A percentile compares a stretch with the other conserved stretches of the same genome.
phyloP scores from a whole-genome alignment of 805 yeast genomes.

The Komagataella phaffii region DNA sequence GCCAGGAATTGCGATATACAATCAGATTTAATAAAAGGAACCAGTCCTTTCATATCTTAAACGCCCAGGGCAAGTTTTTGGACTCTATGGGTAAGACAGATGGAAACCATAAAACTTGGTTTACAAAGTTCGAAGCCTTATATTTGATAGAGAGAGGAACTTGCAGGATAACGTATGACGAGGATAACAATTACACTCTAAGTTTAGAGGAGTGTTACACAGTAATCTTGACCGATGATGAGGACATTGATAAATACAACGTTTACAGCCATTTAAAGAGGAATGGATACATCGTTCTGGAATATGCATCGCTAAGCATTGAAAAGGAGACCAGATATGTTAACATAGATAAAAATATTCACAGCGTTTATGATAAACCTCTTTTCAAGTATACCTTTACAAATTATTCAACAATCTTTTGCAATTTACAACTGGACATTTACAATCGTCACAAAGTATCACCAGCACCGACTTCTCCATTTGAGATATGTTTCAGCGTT shows the following conservation, averaged over 20 bases:
- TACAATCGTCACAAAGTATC: background rate
- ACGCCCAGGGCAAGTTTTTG: conserved; percentile 60
- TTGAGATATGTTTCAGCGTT: conserved; percentile 40
- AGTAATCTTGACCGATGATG: conserved; percentile 25
- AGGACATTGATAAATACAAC: conserved; percentile 39
- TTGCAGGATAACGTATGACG: conserved; percentile 14
- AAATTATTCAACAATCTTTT: background rate
- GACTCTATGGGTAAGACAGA: conserved; percentile 59
- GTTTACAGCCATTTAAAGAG: conserved; percentile 68
- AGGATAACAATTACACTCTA: conserved; percentile 20
- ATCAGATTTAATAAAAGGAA: conserved; percentile 11
- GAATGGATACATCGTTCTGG: conserved; percentile 57
- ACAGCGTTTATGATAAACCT: background rate
- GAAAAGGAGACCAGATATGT: background rate
- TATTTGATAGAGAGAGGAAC: conserved; percentile 78
- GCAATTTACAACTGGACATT: background rate
- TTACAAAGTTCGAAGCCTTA: conserved; percentile 55
- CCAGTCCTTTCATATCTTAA: conserved; percentile 16
- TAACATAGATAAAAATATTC: background rate
- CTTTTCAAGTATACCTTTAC: background rate
- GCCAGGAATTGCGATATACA: conserved; percentile 13
- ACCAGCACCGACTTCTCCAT: conserved; percentile 1
- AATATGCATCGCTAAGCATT: conserved; percentile 7
- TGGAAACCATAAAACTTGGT: conserved; percentile 28
- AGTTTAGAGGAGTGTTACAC: conserved; percentile 56